These are phyloP conservation scores for Pseudoperonospora humuli DNA, from an alignment of 352 stramenopile species.

Conservation along the genomic window DNA sequence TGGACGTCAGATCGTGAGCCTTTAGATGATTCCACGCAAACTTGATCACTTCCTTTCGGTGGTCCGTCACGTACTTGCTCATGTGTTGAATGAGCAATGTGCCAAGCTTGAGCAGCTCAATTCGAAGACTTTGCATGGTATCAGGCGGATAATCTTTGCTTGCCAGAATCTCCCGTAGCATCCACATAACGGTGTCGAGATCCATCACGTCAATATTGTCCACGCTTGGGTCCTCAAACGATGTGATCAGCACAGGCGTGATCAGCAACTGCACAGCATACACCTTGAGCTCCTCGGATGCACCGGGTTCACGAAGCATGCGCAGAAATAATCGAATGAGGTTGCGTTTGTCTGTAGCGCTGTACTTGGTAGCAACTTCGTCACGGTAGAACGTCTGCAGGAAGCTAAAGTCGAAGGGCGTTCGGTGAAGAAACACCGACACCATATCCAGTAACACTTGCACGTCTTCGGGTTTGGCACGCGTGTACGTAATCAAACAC, in stretches of 20 bases:
- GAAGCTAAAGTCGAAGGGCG: conserved; percentile 92
- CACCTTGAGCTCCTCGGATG: conserved; percentile 88
- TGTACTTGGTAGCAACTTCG: conserved; percentile 69
- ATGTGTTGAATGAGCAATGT: conserved; percentile 95
- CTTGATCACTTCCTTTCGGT: conserved; percentile 97
- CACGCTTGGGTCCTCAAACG: conserved; percentile 72
- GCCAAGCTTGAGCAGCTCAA: conserved; percentile 91
- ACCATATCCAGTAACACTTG: conserved; percentile 95
- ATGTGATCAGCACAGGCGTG: conserved; percentile 87
- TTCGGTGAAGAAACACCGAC: conserved; percentile 90
- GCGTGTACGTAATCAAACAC: conserved; percentile 92
- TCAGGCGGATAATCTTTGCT: conserved; percentile 74
- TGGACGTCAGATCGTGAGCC: conserved; percentile 90
- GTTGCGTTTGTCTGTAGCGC: conserved; percentile 59
- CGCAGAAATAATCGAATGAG: conserved; percentile 88
- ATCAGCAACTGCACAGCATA: conserved; percentile 90
- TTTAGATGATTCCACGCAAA: conserved; percentile 98
- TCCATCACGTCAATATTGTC: conserved; percentile 85
- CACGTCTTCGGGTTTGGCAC: conserved; percentile 88
- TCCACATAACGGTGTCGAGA: conserved; percentile 81
- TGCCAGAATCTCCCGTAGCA: conserved; percentile 81
- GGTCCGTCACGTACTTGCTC: conserved; percentile 86
- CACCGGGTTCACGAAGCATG: conserved; percentile 64
- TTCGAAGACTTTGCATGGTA: conserved; percentile 71
- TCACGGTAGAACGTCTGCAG: conserved; percentile 86